Evolutionary conservation across 345 rosid species (phyloP).

Genomic region (Hirschfeldia incana): DNA sequence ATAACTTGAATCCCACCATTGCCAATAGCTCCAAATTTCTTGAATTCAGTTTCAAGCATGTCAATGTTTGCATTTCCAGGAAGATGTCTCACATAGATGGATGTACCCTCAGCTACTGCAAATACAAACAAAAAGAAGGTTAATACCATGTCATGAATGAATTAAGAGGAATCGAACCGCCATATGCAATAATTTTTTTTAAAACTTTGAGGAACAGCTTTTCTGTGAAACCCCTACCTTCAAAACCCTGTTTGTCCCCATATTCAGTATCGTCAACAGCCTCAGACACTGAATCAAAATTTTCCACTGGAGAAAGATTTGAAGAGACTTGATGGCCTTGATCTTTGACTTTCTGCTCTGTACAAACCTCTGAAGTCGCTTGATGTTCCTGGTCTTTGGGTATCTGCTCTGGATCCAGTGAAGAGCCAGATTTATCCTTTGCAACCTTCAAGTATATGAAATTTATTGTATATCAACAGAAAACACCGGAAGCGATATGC

Average conservation of each 20-base stretch:
- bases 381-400: conserved; percentile 14
- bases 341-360: conserved; percentile 8
- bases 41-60: conserved; percentile 73
- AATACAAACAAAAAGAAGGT: background rate
- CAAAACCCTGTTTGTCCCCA: conserved; percentile 55
- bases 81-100: conserved; percentile 78
- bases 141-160: background rate
- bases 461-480: background rate
- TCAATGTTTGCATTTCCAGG: conserved; percentile 60
- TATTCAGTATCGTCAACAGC: conserved; percentile 42
- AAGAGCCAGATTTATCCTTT: conserved; percentile 10
- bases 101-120: conserved; percentile 63
- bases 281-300: conserved; percentile 26
- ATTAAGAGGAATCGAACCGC: background rate
- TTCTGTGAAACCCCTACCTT: conserved; percentile 40
- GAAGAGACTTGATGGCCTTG: conserved; percentile 6
- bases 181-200: background rate
- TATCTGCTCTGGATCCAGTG: conserved; percentile 17
- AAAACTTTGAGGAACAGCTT: conserved; percentile 1
- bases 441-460: conserved; percentile 20
- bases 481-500: background rate
- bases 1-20: conserved; percentile 50
- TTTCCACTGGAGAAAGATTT: conserved; percentile 24
- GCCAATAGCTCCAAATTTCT: conserved; percentile 75
- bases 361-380: conserved; percentile 9